Evolutionary conservation across 2,329 filamentous ascomycete species (phyloP).

Genomic region (Colletotrichum caudatum): DNA sequence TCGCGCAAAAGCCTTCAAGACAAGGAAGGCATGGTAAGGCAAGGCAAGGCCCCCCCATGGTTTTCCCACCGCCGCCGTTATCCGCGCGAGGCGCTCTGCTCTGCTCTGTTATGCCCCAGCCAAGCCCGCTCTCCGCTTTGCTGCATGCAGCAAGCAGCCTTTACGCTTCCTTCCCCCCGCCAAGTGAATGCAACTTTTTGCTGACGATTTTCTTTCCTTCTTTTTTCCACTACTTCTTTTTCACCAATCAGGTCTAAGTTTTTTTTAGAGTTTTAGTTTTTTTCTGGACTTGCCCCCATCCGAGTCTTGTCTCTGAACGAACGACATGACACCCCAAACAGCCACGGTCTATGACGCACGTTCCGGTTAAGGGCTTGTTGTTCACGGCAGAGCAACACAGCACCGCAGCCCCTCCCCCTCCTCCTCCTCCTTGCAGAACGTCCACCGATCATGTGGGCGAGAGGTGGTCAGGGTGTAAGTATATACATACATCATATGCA

Average conservation of each 20-base stretch:
- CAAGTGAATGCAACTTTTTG: not conserved
- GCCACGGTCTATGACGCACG: not conserved
- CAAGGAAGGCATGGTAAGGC: too few relatives aligned
- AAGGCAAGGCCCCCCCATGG: too few relatives aligned
- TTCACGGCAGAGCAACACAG: not conserved
- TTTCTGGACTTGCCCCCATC: too few relatives aligned
- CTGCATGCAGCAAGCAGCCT: not conserved
- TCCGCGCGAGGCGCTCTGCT: constrained; percentile 12
- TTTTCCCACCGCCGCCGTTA: constrained; percentile 14
- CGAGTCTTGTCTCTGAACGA: not conserved
- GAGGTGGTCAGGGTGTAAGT: not conserved
- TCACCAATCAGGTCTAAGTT: too few relatives aligned
- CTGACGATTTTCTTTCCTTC: not conserved
- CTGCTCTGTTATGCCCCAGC: too few relatives aligned
- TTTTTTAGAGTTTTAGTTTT: too few relatives aligned
- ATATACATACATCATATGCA: not conserved
- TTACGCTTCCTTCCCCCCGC: not conserved
- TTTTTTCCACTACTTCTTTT: not conserved
- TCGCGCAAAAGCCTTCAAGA: not conserved
- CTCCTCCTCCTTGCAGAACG: not conserved
- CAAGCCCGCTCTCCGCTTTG: constrained; percentile 3
- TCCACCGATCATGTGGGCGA: not conserved
- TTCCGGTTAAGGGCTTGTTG: constrained; percentile 1
- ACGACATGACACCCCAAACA: not conserved
- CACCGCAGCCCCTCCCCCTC: not conserved